Conservation (phyloP, 1,284 basidiomycete genomes). For the Cryptococcus depauperatus region DNA sequence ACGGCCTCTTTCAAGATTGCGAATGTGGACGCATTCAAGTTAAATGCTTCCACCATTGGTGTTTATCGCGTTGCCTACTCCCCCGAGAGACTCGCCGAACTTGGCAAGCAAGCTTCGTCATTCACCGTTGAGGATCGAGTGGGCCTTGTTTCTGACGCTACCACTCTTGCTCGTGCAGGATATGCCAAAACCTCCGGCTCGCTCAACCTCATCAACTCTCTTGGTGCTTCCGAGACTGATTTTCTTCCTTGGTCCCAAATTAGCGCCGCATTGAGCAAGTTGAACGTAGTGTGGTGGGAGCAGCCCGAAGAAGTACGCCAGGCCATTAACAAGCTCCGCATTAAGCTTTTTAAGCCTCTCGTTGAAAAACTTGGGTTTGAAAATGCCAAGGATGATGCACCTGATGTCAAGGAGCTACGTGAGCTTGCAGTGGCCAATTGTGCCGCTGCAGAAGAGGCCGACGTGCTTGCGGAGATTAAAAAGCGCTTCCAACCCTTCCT, state of each 20-base stretch:
- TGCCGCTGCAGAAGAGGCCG: slow-evolving; percentile 56
- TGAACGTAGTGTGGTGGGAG: slow-evolving; percentile 82
- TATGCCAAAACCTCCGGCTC: slow-evolving; percentile 67
- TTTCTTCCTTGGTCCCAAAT: slow-evolving; percentile 46
- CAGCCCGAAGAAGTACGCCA: slow-evolving; percentile 56
- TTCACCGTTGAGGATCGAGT: slow-evolving; percentile 80
- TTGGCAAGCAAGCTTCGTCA: slow-evolving; percentile 70
- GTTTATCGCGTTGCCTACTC: slow-evolving; percentile 85
- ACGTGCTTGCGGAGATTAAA: slow-evolving; percentile 65
- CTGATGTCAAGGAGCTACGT: slow-evolving; percentile 67
- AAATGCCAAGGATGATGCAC: slow-evolving; percentile 59
- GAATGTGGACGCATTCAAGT: slow-evolving; percentile 64
- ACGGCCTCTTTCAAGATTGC: slow-evolving; percentile 62
- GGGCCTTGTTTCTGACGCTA: slow-evolving; percentile 72
- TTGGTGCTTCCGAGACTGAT: slow-evolving; percentile 62
- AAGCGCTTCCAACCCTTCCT: slow-evolving; percentile 66
- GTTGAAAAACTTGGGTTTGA: slow-evolving; percentile 75
- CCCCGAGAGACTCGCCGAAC: slow-evolving; percentile 66
- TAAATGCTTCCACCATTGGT: slow-evolving; percentile 82
- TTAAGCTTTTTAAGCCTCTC: slow-evolving; percentile 70
- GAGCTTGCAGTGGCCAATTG: slow-evolving; percentile 65
- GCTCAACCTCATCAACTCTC: slow-evolving; percentile 60
- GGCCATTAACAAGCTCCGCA: slow-evolving; percentile 57
- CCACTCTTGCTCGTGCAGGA: slow-evolving; percentile 72
- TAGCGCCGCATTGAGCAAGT: slow-evolving; percentile 48